Percentiles rank a stretch among this genome's conserved stretches.
phyloP scores from a whole-genome alignment of 306 rosid species.

The Ammopiptanthus mongolicus region DNA sequence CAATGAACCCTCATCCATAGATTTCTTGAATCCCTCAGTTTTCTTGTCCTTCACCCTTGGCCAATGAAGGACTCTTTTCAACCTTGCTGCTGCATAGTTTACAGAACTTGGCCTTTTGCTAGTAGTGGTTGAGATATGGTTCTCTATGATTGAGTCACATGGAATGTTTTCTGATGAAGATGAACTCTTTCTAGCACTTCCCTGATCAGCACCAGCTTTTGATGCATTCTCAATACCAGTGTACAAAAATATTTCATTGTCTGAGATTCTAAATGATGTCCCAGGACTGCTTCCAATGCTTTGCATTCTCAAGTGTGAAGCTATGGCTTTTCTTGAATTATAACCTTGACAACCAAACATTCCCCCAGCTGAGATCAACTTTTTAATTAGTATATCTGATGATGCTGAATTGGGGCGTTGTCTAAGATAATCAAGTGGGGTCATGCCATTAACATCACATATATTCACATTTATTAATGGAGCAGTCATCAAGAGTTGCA shows the following conservation, averaged over 20 bases:
- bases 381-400: slow-evolving; percentile 70
- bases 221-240: slow-evolving; percentile 69
- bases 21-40: slow-evolving; percentile 33
- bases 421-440: slow-evolving; percentile 81
- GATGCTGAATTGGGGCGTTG: slow-evolving; percentile 66
- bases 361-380: slow-evolving; percentile 85
- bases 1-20: slow-evolving; percentile 36
- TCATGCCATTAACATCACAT: slow-evolving; percentile 65
- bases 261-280: slow-evolving; percentile 70
- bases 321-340: slow-evolving; percentile 76
- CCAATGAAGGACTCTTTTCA: slow-evolving; percentile 74
- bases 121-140: slow-evolving; percentile 21
- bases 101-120: slow-evolving; percentile 62
- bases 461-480: slow-evolving; percentile 60
- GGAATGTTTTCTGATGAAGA: slow-evolving; percentile 51
- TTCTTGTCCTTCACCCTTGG: slow-evolving; percentile 52
- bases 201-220: slow-evolving; percentile 43
- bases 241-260: slow-evolving; percentile 68
- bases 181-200: slow-evolving; percentile 40
- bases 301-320: slow-evolving; percentile 76
- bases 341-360: slow-evolving; percentile 67
- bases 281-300: slow-evolving; percentile 84
- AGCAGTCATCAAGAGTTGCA: slow-evolving; percentile 81
- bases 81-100: slow-evolving; percentile 53
- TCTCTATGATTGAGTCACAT: slow-evolving; percentile 27